Evolutionary conservation across 23 red algal species (phyloP).

Genomic region (Gracilariopsis chorda): DNA sequence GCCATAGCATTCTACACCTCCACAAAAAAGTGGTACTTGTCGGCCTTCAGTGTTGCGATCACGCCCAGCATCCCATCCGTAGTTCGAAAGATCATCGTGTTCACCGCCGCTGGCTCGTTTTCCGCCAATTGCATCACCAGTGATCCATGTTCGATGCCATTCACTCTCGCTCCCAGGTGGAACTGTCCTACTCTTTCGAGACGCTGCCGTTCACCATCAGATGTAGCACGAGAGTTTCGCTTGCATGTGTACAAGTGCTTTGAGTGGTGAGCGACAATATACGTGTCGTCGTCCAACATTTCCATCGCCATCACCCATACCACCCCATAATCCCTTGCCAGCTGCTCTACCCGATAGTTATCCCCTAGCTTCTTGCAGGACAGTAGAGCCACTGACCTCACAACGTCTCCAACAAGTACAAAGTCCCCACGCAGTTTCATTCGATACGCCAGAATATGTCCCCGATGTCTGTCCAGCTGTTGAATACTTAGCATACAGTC

Average conservation of each 20-base stretch:
- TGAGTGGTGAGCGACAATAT: constrained; percentile 69
- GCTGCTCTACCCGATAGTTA: constrained; percentile 68
- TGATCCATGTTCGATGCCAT: constrained; percentile 77
- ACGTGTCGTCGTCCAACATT: constrained; percentile 82
- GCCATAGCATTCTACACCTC: constrained; percentile 83
- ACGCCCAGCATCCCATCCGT: constrained; percentile 87
- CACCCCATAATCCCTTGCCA: constrained; percentile 80
- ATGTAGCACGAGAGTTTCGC: constrained; percentile 64
- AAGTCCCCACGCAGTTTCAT: constrained; percentile 81
- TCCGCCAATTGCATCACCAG: constrained; percentile 84
- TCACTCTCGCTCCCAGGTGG: constrained; percentile 88
- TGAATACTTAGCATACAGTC: constrained; percentile 49
- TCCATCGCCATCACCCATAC: constrained; percentile 83
- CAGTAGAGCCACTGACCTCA: constrained; percentile 81
- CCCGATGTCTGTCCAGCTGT: constrained; percentile 52
- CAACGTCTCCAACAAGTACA: constrained; percentile 88
- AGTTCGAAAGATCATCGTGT: constrained; percentile 80
- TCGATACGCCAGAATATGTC: constrained; percentile 62
- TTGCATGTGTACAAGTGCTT: constrained; percentile 80
- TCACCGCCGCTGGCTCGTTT: constrained; percentile 28
- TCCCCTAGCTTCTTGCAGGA: constrained; percentile 38
- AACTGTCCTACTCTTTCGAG: constrained; percentile 82
- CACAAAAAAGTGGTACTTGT: constrained; percentile 70
- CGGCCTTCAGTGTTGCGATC: constrained; percentile 69
- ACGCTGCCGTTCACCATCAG: constrained; percentile 69